Evolutionary conservation across 768 basidiomycete species (phyloP).

Genomic region (Lentinula edodes): DNA sequence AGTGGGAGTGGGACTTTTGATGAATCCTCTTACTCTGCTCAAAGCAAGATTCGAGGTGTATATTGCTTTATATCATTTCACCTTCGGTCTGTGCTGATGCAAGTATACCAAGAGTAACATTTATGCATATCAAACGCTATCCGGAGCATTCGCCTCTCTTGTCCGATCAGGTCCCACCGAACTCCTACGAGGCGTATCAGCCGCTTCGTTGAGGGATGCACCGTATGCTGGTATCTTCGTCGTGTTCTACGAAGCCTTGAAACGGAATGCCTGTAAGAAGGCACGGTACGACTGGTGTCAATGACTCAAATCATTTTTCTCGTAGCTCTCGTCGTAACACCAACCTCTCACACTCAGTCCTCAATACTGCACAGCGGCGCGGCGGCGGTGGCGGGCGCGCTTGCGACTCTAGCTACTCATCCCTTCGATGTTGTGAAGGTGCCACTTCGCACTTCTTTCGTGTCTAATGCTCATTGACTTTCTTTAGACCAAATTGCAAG

Average conservation of each 20-base stretch:
- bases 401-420: conserved; percentile 83
- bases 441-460: not conserved
- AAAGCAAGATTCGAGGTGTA: conserved; percentile 90
- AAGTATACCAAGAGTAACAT: conserved; percentile 59
- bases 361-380: conserved; percentile 55
- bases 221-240: conserved; percentile 92
- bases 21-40: conserved; percentile 88
- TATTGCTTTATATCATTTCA: not conserved
- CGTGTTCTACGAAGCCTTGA: conserved; percentile 83
- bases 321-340: conserved; percentile 35
- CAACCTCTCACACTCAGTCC: conserved; percentile 39
- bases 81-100: not conserved
- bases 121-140: conserved; percentile 62
- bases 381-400: conserved; percentile 75
- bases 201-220: conserved; percentile 89
- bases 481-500: conserved; percentile 83
- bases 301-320: conserved; percentile 5
- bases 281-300: conserved; percentile 4
- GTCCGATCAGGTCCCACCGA: conserved; percentile 72
- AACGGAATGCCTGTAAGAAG: conserved; percentile 58
- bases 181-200: conserved; percentile 78
- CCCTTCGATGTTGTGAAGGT: conserved; percentile 96
- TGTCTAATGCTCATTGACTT: conserved; percentile 3
- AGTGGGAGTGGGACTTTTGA: conserved; percentile 70
- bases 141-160: conserved; percentile 53